Evolutionary conservation across 805 yeast species (phyloP).

Genomic region (Candida xyloterini): DNA sequence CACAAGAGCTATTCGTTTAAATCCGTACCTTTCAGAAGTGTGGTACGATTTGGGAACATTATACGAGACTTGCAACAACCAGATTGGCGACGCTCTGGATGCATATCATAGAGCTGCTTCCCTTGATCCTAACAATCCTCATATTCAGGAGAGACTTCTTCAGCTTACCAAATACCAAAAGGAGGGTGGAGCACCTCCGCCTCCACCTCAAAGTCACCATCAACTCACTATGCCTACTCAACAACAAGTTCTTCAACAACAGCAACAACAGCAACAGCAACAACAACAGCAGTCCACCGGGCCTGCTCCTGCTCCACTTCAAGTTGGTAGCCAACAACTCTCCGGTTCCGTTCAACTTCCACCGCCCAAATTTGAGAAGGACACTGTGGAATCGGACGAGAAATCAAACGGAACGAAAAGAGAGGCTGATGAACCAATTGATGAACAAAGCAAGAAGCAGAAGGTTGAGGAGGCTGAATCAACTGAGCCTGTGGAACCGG

Average conservation of each 20-base stretch:
- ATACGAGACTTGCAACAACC: constrained; percentile 96
- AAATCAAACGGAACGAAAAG: constrained; percentile 7
- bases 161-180: constrained; percentile 73
- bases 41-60: constrained; percentile 98
- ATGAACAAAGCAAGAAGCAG: constrained; percentile 13
- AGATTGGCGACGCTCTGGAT: constrained; percentile 89
- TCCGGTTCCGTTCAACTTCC: constrained; percentile 26
- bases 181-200: constrained; percentile 57
- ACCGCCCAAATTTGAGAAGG: constrained; percentile 18
- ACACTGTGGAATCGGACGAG: constrained; percentile 4
- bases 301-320: constrained; percentile 30
- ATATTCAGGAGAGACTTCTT: constrained; percentile 88
- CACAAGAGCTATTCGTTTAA: constrained; percentile 91
- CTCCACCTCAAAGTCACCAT: constrained; percentile 58
- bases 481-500: neutral
- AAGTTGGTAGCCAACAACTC: constrained; percentile 27
- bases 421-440: constrained; percentile 4
- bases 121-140: constrained; percentile 90
- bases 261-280: constrained; percentile 33
- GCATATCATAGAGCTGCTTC: constrained; percentile 97
- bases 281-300: constrained; percentile 31
- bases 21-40: constrained; percentile 94
- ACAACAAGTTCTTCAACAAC: constrained; percentile 37
- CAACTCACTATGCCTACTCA: constrained; percentile 41
- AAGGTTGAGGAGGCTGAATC: constrained; percentile 5